Percentiles rank a stretch among this genome's conserved stretches.
These are phyloP conservation scores for Paramarasmius palmivorus DNA, from an alignment of 1,284 basidiomycete genomes.

Conservation along the genomic window DNA sequence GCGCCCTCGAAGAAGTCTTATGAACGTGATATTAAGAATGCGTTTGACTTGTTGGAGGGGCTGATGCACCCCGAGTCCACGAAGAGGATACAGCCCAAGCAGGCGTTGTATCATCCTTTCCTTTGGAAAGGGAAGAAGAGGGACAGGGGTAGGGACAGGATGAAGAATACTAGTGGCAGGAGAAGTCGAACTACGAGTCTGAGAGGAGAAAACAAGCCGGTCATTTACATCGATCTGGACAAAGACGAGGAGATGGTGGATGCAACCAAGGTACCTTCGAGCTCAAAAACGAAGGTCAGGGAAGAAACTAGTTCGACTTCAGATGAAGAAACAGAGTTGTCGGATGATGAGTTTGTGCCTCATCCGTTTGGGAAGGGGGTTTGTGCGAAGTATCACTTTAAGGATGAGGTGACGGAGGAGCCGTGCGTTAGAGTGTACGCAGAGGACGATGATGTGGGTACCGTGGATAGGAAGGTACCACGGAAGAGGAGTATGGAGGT, in stretches of 20 bases:
- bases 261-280: no score
- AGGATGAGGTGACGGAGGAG: conserved; percentile 57
- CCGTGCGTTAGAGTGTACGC: conserved; percentile 44
- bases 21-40: conserved; percentile 58
- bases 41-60: conserved; percentile 72
- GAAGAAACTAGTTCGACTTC: background rate
- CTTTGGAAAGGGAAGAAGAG: conserved; percentile 35
- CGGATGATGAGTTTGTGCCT: conserved; percentile 68
- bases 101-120: conserved; percentile 80
- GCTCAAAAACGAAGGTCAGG: background rate
- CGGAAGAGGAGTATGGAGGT: conserved; percentile 31
- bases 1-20: conserved; percentile 42
- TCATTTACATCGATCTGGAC: conserved; percentile 12
- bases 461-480: conserved; percentile 23
- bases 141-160: background rate
- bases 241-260: conserved; percentile 28
- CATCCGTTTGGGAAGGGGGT: conserved; percentile 65
- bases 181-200: background rate
- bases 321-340: conserved; percentile 25
- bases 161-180: background rate
- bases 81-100: conserved; percentile 72
- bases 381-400: conserved; percentile 59
- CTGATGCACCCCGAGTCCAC: conserved; percentile 77
- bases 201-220: background rate
- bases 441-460: background rate